These are phyloP conservation scores for Mortierella claussenii DNA, from an alignment of 192 early-diverging fungal species.

Conservation along the genomic window DNA sequence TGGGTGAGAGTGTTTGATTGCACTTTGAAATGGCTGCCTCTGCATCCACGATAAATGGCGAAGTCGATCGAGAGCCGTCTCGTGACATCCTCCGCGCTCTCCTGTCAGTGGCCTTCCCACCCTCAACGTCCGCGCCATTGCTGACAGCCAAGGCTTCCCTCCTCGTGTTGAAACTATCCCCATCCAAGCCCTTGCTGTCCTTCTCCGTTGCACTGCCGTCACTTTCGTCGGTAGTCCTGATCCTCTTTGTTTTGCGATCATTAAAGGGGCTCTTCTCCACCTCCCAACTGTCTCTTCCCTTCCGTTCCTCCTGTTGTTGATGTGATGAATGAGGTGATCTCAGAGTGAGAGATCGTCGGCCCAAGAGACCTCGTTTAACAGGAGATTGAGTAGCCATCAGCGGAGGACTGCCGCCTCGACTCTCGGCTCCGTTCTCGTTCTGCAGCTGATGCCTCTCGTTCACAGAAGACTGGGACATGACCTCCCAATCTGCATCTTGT, in stretches of 20 bases:
- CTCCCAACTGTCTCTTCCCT: neutral
- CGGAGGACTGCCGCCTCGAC: constrained; percentile 3
- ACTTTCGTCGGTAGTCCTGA: neutral
- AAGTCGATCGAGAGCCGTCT: neutral
- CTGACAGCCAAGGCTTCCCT: no score
- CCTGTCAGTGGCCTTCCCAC: no score
- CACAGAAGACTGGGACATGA: constrained; percentile 19
- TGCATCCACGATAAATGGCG: neutral
- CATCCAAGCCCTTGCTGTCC: neutral
- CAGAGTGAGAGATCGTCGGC: constrained; percentile 5
- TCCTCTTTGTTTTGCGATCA: neutral
- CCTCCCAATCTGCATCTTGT: constrained; percentile 14
- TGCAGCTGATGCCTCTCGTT: neutral
- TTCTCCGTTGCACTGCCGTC: neutral
- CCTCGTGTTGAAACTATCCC: neutral
- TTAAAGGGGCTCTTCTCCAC: neutral
- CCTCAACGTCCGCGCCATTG: neutral
- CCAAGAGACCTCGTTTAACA: neutral
- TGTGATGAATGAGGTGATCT: neutral
- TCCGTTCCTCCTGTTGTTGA: neutral
- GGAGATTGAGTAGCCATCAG: constrained; percentile 13
- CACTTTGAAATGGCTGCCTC: no score
- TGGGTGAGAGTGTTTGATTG: no score
- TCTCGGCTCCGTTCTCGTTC: neutral
- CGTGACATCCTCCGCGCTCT: no score